phyloP scores from a whole-genome alignment of 164 flowering plant genomes.

The Stephania japonica region DNA sequence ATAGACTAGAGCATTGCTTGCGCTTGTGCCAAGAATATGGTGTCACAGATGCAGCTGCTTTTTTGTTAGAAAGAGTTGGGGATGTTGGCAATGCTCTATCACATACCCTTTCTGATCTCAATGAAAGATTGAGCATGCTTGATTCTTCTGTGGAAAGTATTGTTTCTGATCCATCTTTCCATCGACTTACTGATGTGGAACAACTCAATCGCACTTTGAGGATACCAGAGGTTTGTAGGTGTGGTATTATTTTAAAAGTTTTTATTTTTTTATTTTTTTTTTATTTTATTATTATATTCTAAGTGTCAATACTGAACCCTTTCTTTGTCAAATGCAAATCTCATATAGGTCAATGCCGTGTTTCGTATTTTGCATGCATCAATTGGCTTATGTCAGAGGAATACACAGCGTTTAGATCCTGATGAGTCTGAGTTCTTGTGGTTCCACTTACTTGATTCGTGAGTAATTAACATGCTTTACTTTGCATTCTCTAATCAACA shows the following conservation, averaged over 20 bases:
- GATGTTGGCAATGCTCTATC: constrained; percentile 90
- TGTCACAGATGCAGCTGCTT: constrained; percentile 86
- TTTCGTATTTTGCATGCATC: constrained; percentile 52
- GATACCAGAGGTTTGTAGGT: constrained; percentile 56
- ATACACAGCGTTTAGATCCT: constrained; percentile 72
- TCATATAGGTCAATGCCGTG: constrained; percentile 53
- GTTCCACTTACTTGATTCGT: constrained; percentile 91
- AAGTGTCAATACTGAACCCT: neutral
- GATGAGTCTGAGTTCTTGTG: constrained; percentile 84
- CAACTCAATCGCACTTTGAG: constrained; percentile 30
- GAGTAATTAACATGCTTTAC: constrained; percentile 25
- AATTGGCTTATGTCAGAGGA: constrained; percentile 84
- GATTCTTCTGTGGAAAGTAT: constrained; percentile 38
- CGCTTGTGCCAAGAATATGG: constrained; percentile 86
- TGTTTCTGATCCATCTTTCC: constrained; percentile 20
- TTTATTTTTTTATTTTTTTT: too few relatives aligned
- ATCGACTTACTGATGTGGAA: constrained; percentile 25
- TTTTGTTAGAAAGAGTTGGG: constrained; percentile 91
- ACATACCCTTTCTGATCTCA: constrained; percentile 63
- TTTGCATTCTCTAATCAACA: neutral
- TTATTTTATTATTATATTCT: too few relatives aligned
- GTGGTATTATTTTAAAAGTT: neutral
- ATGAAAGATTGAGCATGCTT: constrained; percentile 55
- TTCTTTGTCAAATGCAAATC: constrained; percentile 3
- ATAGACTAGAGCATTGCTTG: constrained; percentile 82